Evolutionary conservation across 2,329 filamentous ascomycete genomes (phyloP), one percentile per base, ranked within the genome.

Genomic region (Pseudocercospora vitis): DNA sequence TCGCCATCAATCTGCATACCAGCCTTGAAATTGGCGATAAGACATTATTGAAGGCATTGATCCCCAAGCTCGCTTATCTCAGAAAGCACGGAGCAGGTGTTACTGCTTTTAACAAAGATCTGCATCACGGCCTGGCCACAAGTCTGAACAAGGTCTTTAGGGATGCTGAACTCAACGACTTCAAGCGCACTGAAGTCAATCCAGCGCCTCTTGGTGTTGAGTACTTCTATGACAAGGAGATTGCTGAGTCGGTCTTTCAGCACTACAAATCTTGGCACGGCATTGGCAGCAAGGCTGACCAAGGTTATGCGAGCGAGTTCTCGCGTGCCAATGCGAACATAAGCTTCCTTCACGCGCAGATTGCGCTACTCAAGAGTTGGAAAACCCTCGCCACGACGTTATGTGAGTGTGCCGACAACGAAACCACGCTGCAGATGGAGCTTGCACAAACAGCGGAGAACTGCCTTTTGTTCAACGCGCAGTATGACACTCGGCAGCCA

Each of bases 1-100:
- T 95, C 55, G 88, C 91, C 2, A 91, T 97, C 80, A 89, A 95
- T 70, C 77, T 97, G 14, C 95, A 96, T 67, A 86, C 89, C 64
- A 82, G 88, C 16, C 87, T 91, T 37, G 89, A 95, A 68, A 81
- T 85, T 56, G 86, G 87, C 8, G 84, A 88, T 62, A 75, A 78
- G 29, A 75, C 76, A 0, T 82, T 92, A 52, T 81, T 90, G 19
- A 86, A 86, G 62, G 83, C 83, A 7, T 75, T 97, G 1, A 79
- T 91, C 14, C 80, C 84, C 23, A 85, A 91, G 59, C 74, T 99
- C 6, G 81, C 85, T 49, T 96, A 94, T 74, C 89, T 89, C 61
- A 76, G 90, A 14, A 82, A 89, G 28, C 85, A 90, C 64, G 92
- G 87, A 1, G 85, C 92, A 5, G 78, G 83, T 44, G 84, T 92